Base-by-base conservation (phyloP, 495 filamentous ascomycete genomes). In the Cercophora samala region DNA sequence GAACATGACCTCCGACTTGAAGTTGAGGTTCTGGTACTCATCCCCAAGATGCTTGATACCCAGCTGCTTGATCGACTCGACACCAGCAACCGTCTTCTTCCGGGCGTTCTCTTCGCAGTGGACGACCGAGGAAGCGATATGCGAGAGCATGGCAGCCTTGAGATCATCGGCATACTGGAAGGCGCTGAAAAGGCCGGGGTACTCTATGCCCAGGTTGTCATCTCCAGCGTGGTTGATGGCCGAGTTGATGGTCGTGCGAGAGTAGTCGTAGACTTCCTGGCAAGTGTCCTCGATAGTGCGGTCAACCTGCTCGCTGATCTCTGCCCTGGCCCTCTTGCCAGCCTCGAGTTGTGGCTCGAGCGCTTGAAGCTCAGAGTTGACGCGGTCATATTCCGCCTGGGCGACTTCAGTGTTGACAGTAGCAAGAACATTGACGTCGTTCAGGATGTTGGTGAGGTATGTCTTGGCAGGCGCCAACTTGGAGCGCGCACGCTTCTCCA, bases 401-500 rank as follows among this genome's bases (percentile, higher is more conserved):
- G 92, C 93, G 25, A 96, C 87, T 65, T 97, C 93, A 51, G 87
- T 82, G 77, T 99, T 99, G 72, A 97, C 92, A 0, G 85, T 86
- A 2, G 94, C 94, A 52, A 99, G 81, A 9, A 86, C 86, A 67
- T 91, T 84, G 19, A 99, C 77, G 74, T 98, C 95, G 60, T 90
- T 87, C 55, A 99, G 84, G 53, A 98, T 86, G 74, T 99, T 98
- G 69, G 93, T 82, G n/a, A 99, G 88, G 72, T 98, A 99, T 4
- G 93, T 97, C 77, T 91, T 93, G 1, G 95, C 95, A 22, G 95
- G 95, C 17, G 95, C 95, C 69, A 99, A 85, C 78, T 99, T 99
- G 15, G 94, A 97, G 18, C 92, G 87, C 29, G 95, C 93, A 59
- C 95, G 88, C 80, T 97, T 97, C 73, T 98, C 95, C 58, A 99